Evolutionary conservation across 1,139 yeast genomes (phyloP).

Genomic region (Eremothecium coryli): DNA sequence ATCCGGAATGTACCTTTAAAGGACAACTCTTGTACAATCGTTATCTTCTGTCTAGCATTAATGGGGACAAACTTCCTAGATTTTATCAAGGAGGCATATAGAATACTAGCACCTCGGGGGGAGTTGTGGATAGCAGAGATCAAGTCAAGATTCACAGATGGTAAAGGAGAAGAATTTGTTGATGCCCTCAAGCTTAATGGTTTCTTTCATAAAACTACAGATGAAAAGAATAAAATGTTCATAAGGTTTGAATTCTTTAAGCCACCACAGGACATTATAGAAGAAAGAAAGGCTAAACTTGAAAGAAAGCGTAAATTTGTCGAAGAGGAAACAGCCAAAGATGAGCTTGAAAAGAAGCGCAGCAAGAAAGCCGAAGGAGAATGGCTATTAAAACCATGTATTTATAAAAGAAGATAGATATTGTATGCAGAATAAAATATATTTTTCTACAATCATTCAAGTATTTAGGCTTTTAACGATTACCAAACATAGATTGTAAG

Average conservation of each 20-base stretch:
- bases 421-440: too few relatives aligned
- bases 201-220: conserved; percentile 80
- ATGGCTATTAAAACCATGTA: conserved; percentile 91
- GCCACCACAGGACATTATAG: conserved; percentile 62
- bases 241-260: conserved; percentile 89
- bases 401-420: conserved; percentile 72
- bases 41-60: conserved; percentile 81
- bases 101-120: conserved; percentile 82
- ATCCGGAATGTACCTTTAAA: conserved; percentile 79
- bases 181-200: conserved; percentile 69
- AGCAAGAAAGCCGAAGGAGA: conserved; percentile 62
- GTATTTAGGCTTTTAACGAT: not conserved
- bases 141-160: conserved; percentile 75
- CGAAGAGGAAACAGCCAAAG: conserved; percentile 57
- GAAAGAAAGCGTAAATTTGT: conserved; percentile 62
- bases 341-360: conserved; percentile 48
- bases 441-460: conserved; percentile 3
- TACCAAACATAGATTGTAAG: conserved; percentile 18
- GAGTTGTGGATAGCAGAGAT: conserved; percentile 97
- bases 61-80: conserved; percentile 97
- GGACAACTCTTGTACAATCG: conserved; percentile 72
- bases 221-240: conserved; percentile 85
- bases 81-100: conserved; percentile 79
- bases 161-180: conserved; percentile 63
- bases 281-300: conserved; percentile 55